Conservation (phyloP, 768 basidiomycete species). For the Lentinus brumalis region DNA sequence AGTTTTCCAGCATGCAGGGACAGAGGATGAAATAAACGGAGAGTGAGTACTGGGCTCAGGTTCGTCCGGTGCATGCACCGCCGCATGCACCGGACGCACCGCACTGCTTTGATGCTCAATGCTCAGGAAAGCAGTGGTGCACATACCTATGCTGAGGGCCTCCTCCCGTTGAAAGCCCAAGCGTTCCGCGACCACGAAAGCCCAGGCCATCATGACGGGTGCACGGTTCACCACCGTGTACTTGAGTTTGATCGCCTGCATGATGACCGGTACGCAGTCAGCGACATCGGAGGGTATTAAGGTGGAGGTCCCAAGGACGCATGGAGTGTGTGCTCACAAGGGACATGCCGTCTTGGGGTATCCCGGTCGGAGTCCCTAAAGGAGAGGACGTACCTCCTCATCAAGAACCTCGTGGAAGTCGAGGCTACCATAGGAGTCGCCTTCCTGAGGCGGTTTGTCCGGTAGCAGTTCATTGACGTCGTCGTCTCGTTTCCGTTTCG, state of each 20-base stretch:
- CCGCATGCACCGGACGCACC: conserved; percentile 11
- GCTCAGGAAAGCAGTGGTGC: neutral
- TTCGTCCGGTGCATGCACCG: conserved; percentile 13
- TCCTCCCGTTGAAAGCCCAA: conserved; percentile 88
- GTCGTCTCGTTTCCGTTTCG: conserved; percentile 55
- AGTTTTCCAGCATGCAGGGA: neutral
- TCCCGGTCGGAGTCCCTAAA: neutral
- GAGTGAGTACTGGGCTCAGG: neutral
- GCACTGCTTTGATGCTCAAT: conserved; percentile 9
- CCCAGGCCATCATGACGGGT: conserved; percentile 95
- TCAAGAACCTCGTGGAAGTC: conserved; percentile 75
- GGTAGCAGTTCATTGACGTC: conserved; percentile 64
- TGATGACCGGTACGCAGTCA: neutral
- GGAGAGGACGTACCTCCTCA: conserved; percentile 55
- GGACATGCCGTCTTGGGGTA: neutral
- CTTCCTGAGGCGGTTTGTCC: conserved; percentile 50
- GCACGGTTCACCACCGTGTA: conserved; percentile 82
- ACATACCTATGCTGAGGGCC: conserved; percentile 84
- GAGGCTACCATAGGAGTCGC: conserved; percentile 51
- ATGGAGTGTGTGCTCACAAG: neutral
- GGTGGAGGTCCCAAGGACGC: neutral
- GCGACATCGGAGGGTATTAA: neutral
- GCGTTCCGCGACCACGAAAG: conserved; percentile 79
- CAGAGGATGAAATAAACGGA: neutral
- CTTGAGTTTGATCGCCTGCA: conserved; percentile 61